phyloP scores from a whole-genome alignment of 768 basidiomycete genomes.

The Lepiota subincarnata region DNA sequence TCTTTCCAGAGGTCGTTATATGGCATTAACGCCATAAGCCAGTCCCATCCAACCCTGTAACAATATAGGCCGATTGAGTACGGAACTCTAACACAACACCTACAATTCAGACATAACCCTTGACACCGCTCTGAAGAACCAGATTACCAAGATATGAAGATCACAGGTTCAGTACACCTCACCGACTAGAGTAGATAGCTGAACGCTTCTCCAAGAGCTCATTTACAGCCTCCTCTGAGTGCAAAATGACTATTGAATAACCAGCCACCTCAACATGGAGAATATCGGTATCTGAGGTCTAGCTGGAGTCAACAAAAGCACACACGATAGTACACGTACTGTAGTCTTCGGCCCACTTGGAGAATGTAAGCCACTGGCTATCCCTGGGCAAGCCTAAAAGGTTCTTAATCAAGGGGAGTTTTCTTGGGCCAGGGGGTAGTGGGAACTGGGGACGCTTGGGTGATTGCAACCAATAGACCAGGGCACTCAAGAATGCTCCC shows the following conservation, averaged over 20 bases:
- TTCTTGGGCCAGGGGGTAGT: conserved; percentile 37
- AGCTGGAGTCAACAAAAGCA: neutral
- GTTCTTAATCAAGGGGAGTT: conserved; percentile 41
- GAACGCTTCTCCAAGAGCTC: conserved; percentile 45
- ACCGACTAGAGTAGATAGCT: conserved; percentile 40
- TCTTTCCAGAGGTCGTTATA: conserved; percentile 22
- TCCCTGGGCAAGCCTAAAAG: conserved; percentile 36
- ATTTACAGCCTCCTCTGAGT: conserved; percentile 24
- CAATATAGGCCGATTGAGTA: neutral
- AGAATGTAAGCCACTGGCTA: conserved; percentile 37
- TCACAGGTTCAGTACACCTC: conserved; percentile 16
- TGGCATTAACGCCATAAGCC: conserved; percentile 18
- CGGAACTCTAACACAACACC: neutral
- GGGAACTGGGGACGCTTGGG: conserved; percentile 18
- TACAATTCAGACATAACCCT: conserved; percentile 12
- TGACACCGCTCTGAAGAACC: conserved; percentile 1
- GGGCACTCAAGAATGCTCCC: too few species aligned
- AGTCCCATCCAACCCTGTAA: conserved; percentile 19
- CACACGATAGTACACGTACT: conserved; percentile 18
- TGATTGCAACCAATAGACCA: neutral
- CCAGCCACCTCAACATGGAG: conserved; percentile 6
- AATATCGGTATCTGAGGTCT: conserved; percentile 1
- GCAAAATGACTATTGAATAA: conserved; percentile 25
- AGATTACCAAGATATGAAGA: conserved; percentile 9
- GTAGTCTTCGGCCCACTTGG: conserved; percentile 37